Evolutionary conservation across 805 yeast genomes (phyloP), one percentile per base, ranked within the genome.

Genomic region (Metschnikowia aberdeeniae): DNA sequence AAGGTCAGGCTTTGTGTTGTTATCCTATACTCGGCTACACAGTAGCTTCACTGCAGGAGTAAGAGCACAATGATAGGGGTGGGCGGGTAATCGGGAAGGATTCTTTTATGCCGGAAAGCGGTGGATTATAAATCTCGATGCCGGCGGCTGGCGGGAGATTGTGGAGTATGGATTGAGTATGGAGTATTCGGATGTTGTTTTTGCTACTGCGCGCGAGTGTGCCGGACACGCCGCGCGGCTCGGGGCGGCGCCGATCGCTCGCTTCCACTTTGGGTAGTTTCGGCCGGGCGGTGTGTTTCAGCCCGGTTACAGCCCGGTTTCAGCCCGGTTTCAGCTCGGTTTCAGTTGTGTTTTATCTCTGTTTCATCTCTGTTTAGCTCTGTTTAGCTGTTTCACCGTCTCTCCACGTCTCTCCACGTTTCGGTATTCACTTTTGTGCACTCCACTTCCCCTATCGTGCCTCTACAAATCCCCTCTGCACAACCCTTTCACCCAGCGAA

Each of bases 181-280:
- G 34, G 32, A 13, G 27, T 29, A 29, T 19, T 19, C n/a, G 40
- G 42, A 31, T 39, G 42, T 39, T 39, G 35, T 39, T 39, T 30
- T 30, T 32, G 35, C 35, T 27, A 7, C 11, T 11, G 24, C 22
- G 42, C 22, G 36, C 19, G 42, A 39, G 24, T 39, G 42, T 13
- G 43, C 36, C 26, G 36, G 37, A 40, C 43, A 32, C 36, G 43
- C 36, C 36, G 32, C 32, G 37, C 37, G 29, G 32, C 27, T 12
- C 34, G 34, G 42, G 6, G 36, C 36, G 20, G 36, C 27, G 2
- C 27, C 36, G 27, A 34, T 17, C 17, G 34, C 22, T 4, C 20
- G 9, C 34, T n/a, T n/a, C 20, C 13, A n/a, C 13, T 22, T 22
- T 22, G 26, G 26, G 26, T 7, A 22, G 26, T 2, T 6, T 29